phyloP scores from a whole-genome alignment of 1,139 yeast genomes.

The Hansenula anomala region DNA sequence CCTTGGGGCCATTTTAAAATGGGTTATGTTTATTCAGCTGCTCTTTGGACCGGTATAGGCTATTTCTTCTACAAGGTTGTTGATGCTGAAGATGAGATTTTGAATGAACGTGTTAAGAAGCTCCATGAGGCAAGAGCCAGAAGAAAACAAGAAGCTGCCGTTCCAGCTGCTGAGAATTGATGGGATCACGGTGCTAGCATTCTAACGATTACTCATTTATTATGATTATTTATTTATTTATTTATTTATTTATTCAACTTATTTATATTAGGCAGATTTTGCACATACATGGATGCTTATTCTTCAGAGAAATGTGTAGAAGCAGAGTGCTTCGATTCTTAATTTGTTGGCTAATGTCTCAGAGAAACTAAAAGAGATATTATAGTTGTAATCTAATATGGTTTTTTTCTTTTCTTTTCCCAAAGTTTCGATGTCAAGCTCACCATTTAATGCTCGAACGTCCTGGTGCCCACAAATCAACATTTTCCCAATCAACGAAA shows the following conservation, averaged over 20 bases:
- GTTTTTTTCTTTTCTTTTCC: too few species aligned
- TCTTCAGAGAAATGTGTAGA: too few species aligned
- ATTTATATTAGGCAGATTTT: neutral
- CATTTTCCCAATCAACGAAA: neutral
- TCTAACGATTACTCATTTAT: constrained; percentile 5
- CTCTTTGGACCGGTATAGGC: constrained; percentile 34
- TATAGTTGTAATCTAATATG: too few species aligned
- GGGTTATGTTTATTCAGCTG: constrained; percentile 35
- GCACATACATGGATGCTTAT: neutral
- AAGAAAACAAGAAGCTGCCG: constrained; percentile 8
- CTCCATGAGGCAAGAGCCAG: constrained; percentile 29
- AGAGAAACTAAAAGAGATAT: too few species aligned
- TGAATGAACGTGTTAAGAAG: constrained; percentile 29
- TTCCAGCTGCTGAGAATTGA: neutral
- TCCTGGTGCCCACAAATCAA: neutral
- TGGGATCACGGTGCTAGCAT: too few species aligned
- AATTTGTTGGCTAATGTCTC: too few species aligned
- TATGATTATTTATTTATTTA: neutral
- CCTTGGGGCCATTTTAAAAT: constrained; percentile 29
- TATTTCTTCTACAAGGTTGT: constrained; percentile 30
- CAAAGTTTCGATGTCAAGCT: too few species aligned
- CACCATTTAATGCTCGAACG: too few species aligned
- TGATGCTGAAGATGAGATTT: constrained; percentile 29
- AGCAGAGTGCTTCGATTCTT: too few species aligned
- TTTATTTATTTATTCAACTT: too few species aligned